Percentiles rank a stretch among this genome's conserved stretches.
Conservation (phyloP, 352 stramenopile species). For the Pythium grandisporangium region DNA sequence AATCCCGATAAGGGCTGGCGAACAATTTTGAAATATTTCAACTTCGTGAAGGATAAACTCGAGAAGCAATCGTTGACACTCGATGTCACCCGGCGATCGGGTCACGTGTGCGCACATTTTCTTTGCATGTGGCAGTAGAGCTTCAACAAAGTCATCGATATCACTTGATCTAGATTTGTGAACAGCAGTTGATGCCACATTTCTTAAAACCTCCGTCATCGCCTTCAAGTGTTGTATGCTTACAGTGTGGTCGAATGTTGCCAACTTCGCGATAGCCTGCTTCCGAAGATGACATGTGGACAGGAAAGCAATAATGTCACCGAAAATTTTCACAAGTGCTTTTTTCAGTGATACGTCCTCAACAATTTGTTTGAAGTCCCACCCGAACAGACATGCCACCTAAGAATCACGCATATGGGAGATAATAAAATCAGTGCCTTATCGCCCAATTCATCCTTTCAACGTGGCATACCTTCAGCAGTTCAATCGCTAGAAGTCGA, state of each 20-base stretch:
- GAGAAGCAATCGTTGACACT: slow-evolving; percentile 27
- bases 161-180: slow-evolving; percentile 20
- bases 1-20: slow-evolving; percentile 12
- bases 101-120: slow-evolving; percentile 23
- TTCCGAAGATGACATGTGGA: slow-evolving; percentile 31
- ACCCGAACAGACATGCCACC: too few species aligned
- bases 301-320: slow-evolving; percentile 37
- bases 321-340: slow-evolving; percentile 26
- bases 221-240: too few species aligned
- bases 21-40: slow-evolving; percentile 27
- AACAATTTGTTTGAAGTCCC: slow-evolving; percentile 33
- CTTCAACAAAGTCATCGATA: slow-evolving; percentile 41
- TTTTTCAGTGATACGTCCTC: slow-evolving; percentile 14
- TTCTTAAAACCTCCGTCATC: slow-evolving; percentile 18
- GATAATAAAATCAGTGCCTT: too few species aligned
- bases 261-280: slow-evolving; percentile 15
- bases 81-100: slow-evolving; percentile 12
- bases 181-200: slow-evolving; percentile 25
- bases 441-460: too few species aligned
- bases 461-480: too few species aligned
- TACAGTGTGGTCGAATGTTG: slow-evolving; percentile 9
- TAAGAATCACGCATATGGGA: too few species aligned
- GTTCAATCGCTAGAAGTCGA: too few species aligned
- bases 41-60: slow-evolving; percentile 36
- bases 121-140: slow-evolving; percentile 27